Conservation (phyloP, 2,329 filamentous ascomycete genomes). For the Tolypocladium nubicola region DNA sequence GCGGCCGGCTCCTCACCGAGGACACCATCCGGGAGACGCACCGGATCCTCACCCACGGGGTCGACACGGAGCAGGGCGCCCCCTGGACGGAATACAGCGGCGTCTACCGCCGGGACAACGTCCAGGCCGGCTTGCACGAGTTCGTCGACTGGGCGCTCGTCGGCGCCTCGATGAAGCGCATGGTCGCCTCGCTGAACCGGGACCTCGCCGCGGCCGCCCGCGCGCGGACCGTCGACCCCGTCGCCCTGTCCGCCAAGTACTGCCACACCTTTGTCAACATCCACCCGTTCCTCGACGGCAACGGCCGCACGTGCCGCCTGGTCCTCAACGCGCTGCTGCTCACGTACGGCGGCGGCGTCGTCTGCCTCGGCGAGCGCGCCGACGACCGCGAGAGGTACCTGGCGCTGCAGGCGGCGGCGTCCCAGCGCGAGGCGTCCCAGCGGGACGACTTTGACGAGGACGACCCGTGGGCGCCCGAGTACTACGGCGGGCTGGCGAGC, state of each 20-base stretch:
- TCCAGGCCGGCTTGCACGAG: not conserved
- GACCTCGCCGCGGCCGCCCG: slow-evolving; percentile 10
- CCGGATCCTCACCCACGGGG: slow-evolving; percentile 8
- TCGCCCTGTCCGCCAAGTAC: slow-evolving; percentile 15
- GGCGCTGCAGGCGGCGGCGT: no score
- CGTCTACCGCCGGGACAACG: not conserved
- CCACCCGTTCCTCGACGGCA: slow-evolving; percentile 25
- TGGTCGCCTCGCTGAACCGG: slow-evolving; percentile 9
- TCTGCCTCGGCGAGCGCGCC: not conserved
- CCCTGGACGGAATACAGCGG: slow-evolving; percentile 10
- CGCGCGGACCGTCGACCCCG: slow-evolving; percentile 8
- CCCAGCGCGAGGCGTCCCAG: no score
- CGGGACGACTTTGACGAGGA: no score
- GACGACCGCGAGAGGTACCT: no score
- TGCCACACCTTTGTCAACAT: slow-evolving; percentile 20
- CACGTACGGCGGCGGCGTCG: slow-evolving; percentile 12
- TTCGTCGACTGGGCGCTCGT: slow-evolving; percentile 2
- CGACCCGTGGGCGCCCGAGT: no score
- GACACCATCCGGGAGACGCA: slow-evolving; percentile 13
- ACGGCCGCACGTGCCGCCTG: slow-evolving; percentile 21
- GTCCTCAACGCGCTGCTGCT: slow-evolving; percentile 21
- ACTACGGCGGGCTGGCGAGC: no score
- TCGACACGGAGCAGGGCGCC: slow-evolving; percentile 4
- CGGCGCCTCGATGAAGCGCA: slow-evolving; percentile 11
- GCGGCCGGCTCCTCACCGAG: slow-evolving; percentile 7